Base-by-base conservation (phyloP, 2,329 filamentous ascomycete genomes). In the Venturia asperata region DNA sequence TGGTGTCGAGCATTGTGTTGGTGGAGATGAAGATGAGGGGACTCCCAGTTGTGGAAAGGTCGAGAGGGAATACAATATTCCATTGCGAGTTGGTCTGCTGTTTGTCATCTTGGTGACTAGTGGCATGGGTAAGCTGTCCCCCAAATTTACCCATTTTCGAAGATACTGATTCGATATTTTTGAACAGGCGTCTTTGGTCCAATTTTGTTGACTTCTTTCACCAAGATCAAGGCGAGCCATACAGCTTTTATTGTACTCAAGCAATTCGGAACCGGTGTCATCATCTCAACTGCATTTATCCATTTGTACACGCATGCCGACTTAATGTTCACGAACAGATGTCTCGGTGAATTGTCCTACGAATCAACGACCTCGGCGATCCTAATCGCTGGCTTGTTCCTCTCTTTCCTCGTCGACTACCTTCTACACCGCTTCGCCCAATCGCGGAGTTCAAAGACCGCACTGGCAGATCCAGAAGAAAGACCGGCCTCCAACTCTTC, bases 371-470 rank as follows among this genome's bases (percentile, higher is more conserved):
- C 88, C 0, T 83, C 87, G 0, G 85, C 88, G 1, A 84, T 92
- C 49, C 81, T 89, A 60, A 88, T 92, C 85, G 89, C 85, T 0
- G 89, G 89, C 0, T 76, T 91, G 1, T 88, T 91, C 73, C 68
- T 91, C 3, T 87, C 89, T 0, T 92, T 91, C 74, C 70, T 89
- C 1, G 80, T 90, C 43, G 89, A 92, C 71, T 91, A 85, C 69
- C 13, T 24, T 47, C 19, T 47, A 7, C 45, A 47, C n/a, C 45
- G 45, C 45, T 47, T 47, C n/a, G 45, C 45, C 19, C n/a, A 10
- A 21, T 47, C 45, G 10, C 45, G 45, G 11, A 21, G 21, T 24
- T n/a, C 45, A 47, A 47, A 47, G n/a, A 47, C 5, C 9, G 2
- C 10, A 47, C 17, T 19, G 10, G 19, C 45, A 47, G 45, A 47